Conservation (phyloP, 495 filamentous ascomycete species). For the Penicillium turbatum region DNA sequence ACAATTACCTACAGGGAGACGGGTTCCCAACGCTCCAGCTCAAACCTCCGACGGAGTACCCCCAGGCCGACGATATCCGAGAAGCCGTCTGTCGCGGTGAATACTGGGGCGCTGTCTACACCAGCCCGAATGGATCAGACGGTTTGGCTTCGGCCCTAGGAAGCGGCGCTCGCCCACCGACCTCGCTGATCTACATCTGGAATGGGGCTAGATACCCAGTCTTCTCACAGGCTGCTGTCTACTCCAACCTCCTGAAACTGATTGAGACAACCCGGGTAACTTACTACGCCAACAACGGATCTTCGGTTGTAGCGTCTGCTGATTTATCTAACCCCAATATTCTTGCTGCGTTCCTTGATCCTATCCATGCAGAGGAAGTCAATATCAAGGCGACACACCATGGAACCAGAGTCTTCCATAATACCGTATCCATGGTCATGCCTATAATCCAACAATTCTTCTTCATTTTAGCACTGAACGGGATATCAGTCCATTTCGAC, state of each 20-base stretch:
- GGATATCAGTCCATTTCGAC: conserved; percentile 34
- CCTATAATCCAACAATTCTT: conserved; percentile 3
- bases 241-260: conserved; percentile 23
- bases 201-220: conserved; percentile 43
- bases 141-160: conserved; percentile 3
- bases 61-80: conserved; percentile 18
- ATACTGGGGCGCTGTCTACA: conserved; percentile 41
- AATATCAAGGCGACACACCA: conserved; percentile 29
- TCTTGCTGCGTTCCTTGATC: conserved; percentile 34
- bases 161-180: conserved; percentile 12
- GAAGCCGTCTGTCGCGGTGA: conserved; percentile 31
- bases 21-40: conserved; percentile 32
- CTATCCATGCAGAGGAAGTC: conserved; percentile 28
- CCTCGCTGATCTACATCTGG: conserved; percentile 38
- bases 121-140: conserved; percentile 22
- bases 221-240: conserved; percentile 27
- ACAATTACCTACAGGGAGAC: conserved; percentile 24
- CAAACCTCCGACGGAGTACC: conserved; percentile 15
- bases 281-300: conserved; percentile 30
- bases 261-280: conserved; percentile 22
- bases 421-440: conserved; percentile 5
- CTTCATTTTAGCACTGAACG: conserved; percentile 30
- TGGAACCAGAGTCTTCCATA: neutral
- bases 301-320: conserved; percentile 16
- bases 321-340: conserved; percentile 15